phyloP scores from a whole-genome alignment of 1,284 basidiomycete genomes.

The Chiua sp. region DNA sequence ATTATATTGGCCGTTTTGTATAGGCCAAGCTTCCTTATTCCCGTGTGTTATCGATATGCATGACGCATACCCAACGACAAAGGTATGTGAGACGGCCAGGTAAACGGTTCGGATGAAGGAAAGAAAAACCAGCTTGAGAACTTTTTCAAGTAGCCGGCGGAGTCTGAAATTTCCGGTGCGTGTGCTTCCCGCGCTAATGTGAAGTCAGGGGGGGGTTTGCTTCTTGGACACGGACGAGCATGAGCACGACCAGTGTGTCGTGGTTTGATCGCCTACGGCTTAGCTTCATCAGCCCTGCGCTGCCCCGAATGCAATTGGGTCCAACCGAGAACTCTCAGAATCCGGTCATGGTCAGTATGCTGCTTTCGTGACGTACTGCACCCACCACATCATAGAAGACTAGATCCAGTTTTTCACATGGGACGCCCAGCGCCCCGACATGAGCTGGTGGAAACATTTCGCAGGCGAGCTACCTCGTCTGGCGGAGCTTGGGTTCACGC shows the following conservation, averaged over 20 bases:
- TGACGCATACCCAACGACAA: conserved; percentile 59
- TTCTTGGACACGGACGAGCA: conserved; percentile 7
- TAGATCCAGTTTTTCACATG: conserved; percentile 88
- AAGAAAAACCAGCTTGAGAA: background rate
- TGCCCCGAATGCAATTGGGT: conserved; percentile 62
- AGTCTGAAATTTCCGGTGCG: conserved; percentile 18
- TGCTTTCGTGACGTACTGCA: background rate
- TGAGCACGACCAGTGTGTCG: conserved; percentile 13
- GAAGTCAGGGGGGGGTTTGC: background rate
- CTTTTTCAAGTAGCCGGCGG: conserved; percentile 26
- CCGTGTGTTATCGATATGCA: conserved; percentile 56
- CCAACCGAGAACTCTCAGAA: conserved; percentile 53
- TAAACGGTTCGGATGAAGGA: conserved; percentile 34
- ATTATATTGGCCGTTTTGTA: conserved; percentile 73
- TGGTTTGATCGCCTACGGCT: conserved; percentile 35
- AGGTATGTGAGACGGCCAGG: conserved; percentile 50
- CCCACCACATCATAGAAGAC: conserved; percentile 4
- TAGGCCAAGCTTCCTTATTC: conserved; percentile 49
- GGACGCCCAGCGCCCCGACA: conserved; percentile 60
- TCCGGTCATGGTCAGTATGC: conserved; percentile 65
- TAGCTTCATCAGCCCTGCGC: conserved; percentile 42
- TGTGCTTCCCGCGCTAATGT: background rate
- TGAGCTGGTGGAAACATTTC: conserved; percentile 89
- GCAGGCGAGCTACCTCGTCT: conserved; percentile 73
- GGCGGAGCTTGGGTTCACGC: conserved; percentile 82